A percentile compares a stretch with the other conserved stretches of the same genome.
Conservation (phyloP, 1,284 basidiomycete species). For the Irpex sp. region DNA sequence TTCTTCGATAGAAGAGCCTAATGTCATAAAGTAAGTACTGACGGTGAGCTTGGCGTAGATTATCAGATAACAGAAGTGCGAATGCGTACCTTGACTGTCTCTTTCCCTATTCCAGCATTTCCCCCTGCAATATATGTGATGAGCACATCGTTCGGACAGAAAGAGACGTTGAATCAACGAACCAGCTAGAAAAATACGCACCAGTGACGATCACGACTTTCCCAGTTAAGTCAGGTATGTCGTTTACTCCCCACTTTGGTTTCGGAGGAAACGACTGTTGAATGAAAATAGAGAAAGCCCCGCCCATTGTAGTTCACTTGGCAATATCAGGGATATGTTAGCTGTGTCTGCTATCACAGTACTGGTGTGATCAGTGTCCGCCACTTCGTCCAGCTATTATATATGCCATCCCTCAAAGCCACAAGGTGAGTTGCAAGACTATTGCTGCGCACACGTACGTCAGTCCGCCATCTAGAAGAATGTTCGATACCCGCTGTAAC, state of each 20-base stretch:
- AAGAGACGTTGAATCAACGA: not conserved
- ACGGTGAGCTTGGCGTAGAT: not conserved
- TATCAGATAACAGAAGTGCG: not conserved
- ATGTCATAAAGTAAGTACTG: not conserved
- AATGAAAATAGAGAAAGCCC: not conserved
- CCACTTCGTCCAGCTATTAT: not conserved
- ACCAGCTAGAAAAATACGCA: not conserved
- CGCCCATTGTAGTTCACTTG: not conserved
- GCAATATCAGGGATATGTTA: not conserved
- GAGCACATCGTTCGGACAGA: not conserved
- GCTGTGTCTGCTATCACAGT: not conserved
- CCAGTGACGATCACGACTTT: conserved; percentile 20
- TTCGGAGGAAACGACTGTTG: conserved; percentile 15
- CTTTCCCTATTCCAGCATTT: conserved; percentile 22
- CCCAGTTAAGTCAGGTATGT: conserved; percentile 19
- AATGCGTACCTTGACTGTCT: conserved; percentile 18
- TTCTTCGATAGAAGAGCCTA: conserved; percentile 39
- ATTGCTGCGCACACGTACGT: too few relatives aligned
- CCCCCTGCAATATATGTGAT: conserved; percentile 14
- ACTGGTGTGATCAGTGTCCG: too few relatives aligned
- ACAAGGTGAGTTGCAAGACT: too few relatives aligned
- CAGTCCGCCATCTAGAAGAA: too few relatives aligned
- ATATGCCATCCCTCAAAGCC: too few relatives aligned
- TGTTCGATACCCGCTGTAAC: too few relatives aligned
- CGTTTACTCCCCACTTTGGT: conserved; percentile 16